Base-by-base conservation (phyloP, 495 filamentous ascomycete species). In the Aspergillus hancockii region DNA sequence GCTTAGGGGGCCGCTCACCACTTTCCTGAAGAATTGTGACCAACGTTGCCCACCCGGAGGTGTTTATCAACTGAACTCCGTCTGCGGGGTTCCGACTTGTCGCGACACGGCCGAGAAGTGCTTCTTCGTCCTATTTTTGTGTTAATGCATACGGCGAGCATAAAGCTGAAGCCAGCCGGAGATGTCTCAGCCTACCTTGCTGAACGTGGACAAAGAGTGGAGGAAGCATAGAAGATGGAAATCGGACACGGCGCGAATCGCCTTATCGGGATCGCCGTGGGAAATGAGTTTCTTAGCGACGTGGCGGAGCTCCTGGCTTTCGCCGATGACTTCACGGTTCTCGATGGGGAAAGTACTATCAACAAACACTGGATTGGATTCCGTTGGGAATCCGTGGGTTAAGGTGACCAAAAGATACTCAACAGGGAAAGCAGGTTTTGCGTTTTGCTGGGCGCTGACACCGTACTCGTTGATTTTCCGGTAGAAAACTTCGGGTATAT, bases 401-500 rank as follows among this genome's bases (percentile, higher is more conserved):
- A 99, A 83, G 8, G 94, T 97, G 54, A 97, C 90, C 31, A 97
- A 85, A 31, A 99, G 82, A 71, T 97, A 99, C 66, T 98, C 95
- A 31, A 96, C 93, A 0, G 94, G 94, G 70, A 99, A 99, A 49
- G 87, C 84, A 3, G 95, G 94, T 67, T 97, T 97, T 28, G 95
- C 94, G 67, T 97, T 98, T 67, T 98, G 90, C 70, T 96, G 95
- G 2, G 98, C 94, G 66, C 90, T 96, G 54, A 88, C 90, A 8
- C 95, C 95, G 66, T 99, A 96, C 69, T 98, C 93, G 71, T 99
- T 98, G 67, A 97, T 92, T 55, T 86, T 83, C 49, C 94, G 86
- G 74, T 93, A 99, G 76, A 98, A 98, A 16, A 99, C 94, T 63
- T 99, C 94, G 3, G 95, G 94, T 43, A 98, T 96, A 67, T 99